Percentiles rank a stretch among this genome's conserved stretches.
phyloP scores from a whole-genome alignment of 768 basidiomycete species.

The Tricholoma flavovirens region DNA sequence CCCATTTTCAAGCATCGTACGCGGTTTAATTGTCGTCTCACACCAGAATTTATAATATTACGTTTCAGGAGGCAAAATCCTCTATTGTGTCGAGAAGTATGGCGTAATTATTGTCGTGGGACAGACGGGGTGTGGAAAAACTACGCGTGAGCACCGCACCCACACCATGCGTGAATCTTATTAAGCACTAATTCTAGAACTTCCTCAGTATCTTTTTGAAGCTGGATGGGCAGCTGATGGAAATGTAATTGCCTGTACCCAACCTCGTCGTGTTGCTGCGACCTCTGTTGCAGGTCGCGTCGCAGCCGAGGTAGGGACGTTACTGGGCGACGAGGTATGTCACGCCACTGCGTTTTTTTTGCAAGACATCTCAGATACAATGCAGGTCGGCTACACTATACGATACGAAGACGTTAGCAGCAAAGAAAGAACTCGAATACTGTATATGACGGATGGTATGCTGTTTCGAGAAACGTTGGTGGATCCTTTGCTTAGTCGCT shows the following conservation, averaged over 20 bases:
- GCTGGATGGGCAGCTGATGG: slow-evolving; percentile 87
- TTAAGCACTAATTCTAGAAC: slow-evolving; percentile 46
- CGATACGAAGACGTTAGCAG: slow-evolving; percentile 92
- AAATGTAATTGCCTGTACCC: slow-evolving; percentile 86
- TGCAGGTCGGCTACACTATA: slow-evolving; percentile 93
- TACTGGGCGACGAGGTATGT: slow-evolving; percentile 82
- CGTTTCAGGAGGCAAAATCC: slow-evolving; percentile 60
- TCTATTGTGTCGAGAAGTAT: slow-evolving; percentile 80
- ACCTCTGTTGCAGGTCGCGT: slow-evolving; percentile 91
- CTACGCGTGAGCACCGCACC: slow-evolving; percentile 67
- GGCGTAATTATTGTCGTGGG: slow-evolving; percentile 87
- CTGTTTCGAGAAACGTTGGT: slow-evolving; percentile 90
- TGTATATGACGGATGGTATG: slow-evolving; percentile 98
- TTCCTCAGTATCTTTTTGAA: slow-evolving; percentile 93
- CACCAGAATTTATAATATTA: neutral
- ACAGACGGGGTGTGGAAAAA: slow-evolving; percentile 96
- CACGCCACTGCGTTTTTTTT: slow-evolving; percentile 12
- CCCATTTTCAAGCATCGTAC: slow-evolving; percentile 89
- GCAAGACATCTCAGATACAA: slow-evolving; percentile 7
- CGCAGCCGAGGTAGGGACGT: slow-evolving; percentile 84
- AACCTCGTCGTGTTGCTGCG: slow-evolving; percentile 89
- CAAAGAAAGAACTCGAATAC: slow-evolving; percentile 79
- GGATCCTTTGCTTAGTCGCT: slow-evolving; percentile 87
- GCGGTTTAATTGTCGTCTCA: slow-evolving; percentile 18
- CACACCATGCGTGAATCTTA: slow-evolving; percentile 2